Conservation (phyloP, 2,329 filamentous ascomycete genomes). For the Colletotrichum trifolii region DNA sequence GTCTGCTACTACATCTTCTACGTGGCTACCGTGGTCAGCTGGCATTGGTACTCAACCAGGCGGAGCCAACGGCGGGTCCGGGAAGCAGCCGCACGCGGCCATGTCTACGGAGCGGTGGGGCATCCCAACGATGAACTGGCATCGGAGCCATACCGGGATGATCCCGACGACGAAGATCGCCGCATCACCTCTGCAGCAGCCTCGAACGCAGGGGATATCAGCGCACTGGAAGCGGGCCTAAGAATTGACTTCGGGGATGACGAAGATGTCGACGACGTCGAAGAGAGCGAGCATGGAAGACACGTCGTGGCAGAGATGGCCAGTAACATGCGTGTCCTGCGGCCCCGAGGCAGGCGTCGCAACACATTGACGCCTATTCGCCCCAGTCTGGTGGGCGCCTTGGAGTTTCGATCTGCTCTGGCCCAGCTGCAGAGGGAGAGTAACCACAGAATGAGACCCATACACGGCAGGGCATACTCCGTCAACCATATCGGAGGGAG, state of each 20-base stretch:
- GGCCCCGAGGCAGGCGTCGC: slow-evolving; percentile 72
- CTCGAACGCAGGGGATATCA: slow-evolving; percentile 49
- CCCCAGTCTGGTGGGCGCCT: slow-evolving; percentile 89
- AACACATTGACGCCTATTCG: slow-evolving; percentile 87
- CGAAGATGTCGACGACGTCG: slow-evolving; percentile 54
- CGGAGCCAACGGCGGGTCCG: slow-evolving; percentile 69
- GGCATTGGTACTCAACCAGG: slow-evolving; percentile 87
- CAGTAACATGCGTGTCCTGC: slow-evolving; percentile 90
- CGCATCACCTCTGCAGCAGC: slow-evolving; percentile 36
- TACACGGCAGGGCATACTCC: slow-evolving; percentile 71
- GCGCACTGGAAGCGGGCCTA: slow-evolving; percentile 56
- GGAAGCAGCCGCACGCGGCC: slow-evolving; percentile 78
- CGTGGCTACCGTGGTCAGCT: slow-evolving; percentile 85
- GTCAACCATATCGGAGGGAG: slow-evolving; percentile 38
- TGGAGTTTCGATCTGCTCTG: slow-evolving; percentile 93
- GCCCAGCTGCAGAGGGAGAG: slow-evolving; percentile 86
- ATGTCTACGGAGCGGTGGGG: slow-evolving; percentile 72
- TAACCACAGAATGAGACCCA: slow-evolving; percentile 77
- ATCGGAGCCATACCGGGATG: slow-evolving; percentile 72
- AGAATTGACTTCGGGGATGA: slow-evolving; percentile 59
- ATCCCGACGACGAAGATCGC: slow-evolving; percentile 57
- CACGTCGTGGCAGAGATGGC: slow-evolving; percentile 85
- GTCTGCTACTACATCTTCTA: slow-evolving; percentile 92
- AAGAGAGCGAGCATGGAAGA: slow-evolving; percentile 66
- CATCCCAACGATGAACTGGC: slow-evolving; percentile 64